Evolutionary conservation across 2,329 filamentous ascomycete genomes (phyloP).

Genomic region (Cytospora leucostoma): DNA sequence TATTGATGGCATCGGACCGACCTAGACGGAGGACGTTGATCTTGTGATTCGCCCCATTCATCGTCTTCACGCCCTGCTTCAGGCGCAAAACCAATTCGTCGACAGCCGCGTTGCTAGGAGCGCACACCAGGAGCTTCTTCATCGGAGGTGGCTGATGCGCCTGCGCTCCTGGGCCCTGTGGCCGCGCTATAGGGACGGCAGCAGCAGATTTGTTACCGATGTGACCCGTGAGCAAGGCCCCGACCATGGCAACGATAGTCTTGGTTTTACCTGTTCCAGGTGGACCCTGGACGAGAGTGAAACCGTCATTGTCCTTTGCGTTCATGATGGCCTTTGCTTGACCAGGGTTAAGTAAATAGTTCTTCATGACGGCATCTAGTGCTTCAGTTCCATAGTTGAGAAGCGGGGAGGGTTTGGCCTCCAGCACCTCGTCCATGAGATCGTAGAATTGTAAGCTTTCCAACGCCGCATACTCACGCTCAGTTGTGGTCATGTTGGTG

Average conservation of each 20-base stretch:
- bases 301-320: slow-evolving; percentile 92
- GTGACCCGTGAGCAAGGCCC: slow-evolving; percentile 71
- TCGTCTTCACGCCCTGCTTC: slow-evolving; percentile 81
- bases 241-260: slow-evolving; percentile 95
- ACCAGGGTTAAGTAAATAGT: slow-evolving; percentile 82
- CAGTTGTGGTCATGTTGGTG: slow-evolving; percentile 89
- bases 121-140: slow-evolving; percentile 93
- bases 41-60: slow-evolving; percentile 69
- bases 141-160: slow-evolving; percentile 36
- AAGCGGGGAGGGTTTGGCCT: slow-evolving; percentile 86
- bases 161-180: slow-evolving; percentile 40
- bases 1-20: slow-evolving; percentile 88
- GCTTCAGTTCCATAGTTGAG: slow-evolving; percentile 77
- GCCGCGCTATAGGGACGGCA: slow-evolving; percentile 49
- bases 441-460: slow-evolving; percentile 94
- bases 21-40: slow-evolving; percentile 89
- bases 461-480: slow-evolving; percentile 91
- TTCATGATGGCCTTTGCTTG: slow-evolving; percentile 92
- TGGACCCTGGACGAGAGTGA: slow-evolving; percentile 93
- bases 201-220: slow-evolving; percentile 45
- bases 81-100: slow-evolving; percentile 93
- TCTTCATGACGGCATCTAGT: slow-evolving; percentile 67
- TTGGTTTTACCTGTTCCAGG: slow-evolving; percentile 98
- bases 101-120: slow-evolving; percentile 97
- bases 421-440: slow-evolving; percentile 83